phyloP scores from a whole-genome alignment of 1,284 basidiomycete genomes.

The Rhodotorula sp. region DNA sequence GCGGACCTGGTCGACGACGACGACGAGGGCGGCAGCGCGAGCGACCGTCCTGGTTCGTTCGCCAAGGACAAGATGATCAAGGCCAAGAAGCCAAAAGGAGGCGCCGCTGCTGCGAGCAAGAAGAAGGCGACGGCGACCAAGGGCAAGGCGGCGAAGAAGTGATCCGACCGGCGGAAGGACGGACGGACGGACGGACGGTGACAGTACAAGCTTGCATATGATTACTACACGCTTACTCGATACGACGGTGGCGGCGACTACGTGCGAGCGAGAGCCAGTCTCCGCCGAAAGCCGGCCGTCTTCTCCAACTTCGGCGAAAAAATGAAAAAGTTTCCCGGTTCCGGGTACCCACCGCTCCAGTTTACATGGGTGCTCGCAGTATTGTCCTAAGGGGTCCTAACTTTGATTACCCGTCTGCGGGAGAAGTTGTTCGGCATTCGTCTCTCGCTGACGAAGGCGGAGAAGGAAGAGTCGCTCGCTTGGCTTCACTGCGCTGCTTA shows the following conservation, averaged over 20 bases:
- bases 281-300: too few species aligned
- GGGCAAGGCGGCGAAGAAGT: constrained; percentile 20
- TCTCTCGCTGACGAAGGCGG: neutral
- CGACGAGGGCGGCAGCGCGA: constrained; percentile 46
- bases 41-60: constrained; percentile 28
- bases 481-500: neutral
- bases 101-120: neutral
- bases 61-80: constrained; percentile 48
- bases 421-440: neutral
- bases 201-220: too few species aligned
- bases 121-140: constrained; percentile 7
- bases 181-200: too few species aligned
- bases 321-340: too few species aligned
- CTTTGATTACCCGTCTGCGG: neutral
- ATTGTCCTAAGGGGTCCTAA: too few species aligned
- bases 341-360: too few species aligned
- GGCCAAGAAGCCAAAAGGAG: constrained; percentile 21
- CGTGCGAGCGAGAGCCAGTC: too few species aligned
- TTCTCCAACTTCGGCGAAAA: too few species aligned
- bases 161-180: too few species aligned
- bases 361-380: too few species aligned
- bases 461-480: neutral
- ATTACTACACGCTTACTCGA: too few species aligned
- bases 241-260: too few species aligned
- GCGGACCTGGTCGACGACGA: constrained; percentile 49